Percentiles rank a stretch among this genome's conserved stretches.
Conservation (phyloP, 129 eudicot genomes). For the Pseudognaphalium luteoalbum region DNA sequence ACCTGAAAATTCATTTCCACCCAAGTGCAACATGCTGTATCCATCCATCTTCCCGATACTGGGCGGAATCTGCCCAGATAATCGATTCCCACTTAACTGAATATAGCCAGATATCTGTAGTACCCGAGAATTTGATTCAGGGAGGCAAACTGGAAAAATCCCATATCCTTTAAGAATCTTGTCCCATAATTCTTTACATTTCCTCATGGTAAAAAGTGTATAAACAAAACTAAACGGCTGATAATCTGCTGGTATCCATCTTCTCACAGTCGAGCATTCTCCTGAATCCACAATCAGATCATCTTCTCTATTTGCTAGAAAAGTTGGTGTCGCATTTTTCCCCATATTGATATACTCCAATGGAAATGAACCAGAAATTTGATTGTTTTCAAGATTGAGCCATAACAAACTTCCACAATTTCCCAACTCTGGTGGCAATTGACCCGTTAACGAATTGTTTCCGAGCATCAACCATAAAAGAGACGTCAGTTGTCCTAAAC, state of each 20-base stretch:
- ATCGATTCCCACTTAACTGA: conserved; percentile 63
- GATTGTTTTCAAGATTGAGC: conserved; percentile 81
- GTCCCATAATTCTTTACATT: conserved; percentile 69
- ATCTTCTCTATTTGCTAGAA: conserved; percentile 44
- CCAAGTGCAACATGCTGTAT: conserved; percentile 74
- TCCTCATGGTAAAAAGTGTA: conserved; percentile 70
- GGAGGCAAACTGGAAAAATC: conserved; percentile 65
- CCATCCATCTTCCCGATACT: conserved; percentile 69
- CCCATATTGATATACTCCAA: conserved; percentile 55
- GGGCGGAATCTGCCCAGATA: conserved; percentile 66
- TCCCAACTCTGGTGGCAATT: conserved; percentile 78
- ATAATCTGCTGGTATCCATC: conserved; percentile 98
- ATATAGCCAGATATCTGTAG: conserved; percentile 62
- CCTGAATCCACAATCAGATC: conserved; percentile 64
- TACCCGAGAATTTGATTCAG: conserved; percentile 52
- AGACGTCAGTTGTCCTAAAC: conserved; percentile 65
- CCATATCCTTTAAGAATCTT: conserved; percentile 78
- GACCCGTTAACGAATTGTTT: conserved; percentile 67
- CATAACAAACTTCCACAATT: conserved; percentile 87
- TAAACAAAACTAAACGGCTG: conserved; percentile 90
- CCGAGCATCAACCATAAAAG: conserved; percentile 93
- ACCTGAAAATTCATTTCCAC: conserved; percentile 58
- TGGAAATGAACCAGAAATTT: conserved; percentile 61
- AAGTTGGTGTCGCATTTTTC: conserved; percentile 54
- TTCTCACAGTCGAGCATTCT: conserved; percentile 70